phyloP scores from a whole-genome alignment of 1,284 basidiomycete genomes.

The Trichosporon coremiiforme region DNA sequence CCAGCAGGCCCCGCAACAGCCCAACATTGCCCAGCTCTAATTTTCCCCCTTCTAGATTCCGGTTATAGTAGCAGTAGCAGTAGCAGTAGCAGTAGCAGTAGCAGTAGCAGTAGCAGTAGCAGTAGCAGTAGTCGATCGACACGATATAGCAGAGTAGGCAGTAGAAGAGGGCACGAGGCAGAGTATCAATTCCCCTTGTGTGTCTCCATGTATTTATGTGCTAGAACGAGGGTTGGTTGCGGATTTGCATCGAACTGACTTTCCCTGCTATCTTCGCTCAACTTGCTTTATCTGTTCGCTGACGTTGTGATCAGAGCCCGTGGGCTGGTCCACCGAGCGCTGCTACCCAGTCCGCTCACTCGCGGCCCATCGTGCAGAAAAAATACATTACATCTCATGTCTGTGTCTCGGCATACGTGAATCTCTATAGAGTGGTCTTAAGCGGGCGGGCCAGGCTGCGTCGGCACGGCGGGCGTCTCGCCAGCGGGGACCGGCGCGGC shows the following conservation, averaged over 20 bases:
- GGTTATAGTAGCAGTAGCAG: constrained; percentile 7
- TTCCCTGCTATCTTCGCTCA: no score
- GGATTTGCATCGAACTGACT: no score
- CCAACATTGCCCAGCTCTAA: constrained; percentile 27
- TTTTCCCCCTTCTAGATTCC: neutral
- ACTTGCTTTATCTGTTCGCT: no score
- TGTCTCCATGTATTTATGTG: no score
- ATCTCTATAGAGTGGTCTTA: constrained; percentile 4
- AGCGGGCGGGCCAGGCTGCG: neutral
- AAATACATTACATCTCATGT: constrained; percentile 8
- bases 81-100: no score
- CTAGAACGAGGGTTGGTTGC: no score
- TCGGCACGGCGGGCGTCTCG: neutral
- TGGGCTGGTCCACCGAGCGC: no score
- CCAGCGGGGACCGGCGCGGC: neutral
- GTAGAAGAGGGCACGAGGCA: neutral
- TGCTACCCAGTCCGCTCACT: neutral
- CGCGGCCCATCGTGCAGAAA: neutral
- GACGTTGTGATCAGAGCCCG: no score
- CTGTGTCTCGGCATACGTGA: neutral
- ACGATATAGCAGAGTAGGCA: neutral
- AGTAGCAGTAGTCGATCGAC: no score
- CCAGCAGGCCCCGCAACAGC: constrained; percentile 17
- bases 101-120: neutral
- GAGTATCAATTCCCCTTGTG: no score